Conservation (phyloP, 192 early-diverging fungal species). For the Umbelopsis sp. region DNA sequence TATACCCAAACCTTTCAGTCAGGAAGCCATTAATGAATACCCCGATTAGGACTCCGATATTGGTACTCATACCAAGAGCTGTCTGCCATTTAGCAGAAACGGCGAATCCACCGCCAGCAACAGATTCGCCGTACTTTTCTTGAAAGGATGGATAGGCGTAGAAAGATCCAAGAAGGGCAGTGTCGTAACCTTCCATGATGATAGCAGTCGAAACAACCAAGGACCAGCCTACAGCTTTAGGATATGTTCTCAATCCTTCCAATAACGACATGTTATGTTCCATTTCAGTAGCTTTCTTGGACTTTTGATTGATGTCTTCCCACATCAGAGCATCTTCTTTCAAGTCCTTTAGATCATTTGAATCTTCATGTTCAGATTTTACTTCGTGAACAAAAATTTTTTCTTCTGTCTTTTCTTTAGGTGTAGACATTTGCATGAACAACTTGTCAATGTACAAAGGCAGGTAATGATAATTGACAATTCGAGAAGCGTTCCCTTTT, state of each 20-base stretch:
- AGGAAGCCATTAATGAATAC: background rate
- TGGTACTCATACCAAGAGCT: background rate
- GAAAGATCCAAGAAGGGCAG: background rate
- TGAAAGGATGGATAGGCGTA: background rate
- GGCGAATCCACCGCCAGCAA: background rate
- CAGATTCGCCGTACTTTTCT: background rate
- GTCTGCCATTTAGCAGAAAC: background rate
- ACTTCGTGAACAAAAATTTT: background rate
- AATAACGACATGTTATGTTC: background rate
- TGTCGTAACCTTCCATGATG: conserved; percentile 9
- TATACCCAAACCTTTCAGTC: background rate
- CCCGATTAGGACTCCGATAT: background rate
- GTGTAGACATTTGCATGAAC: background rate
- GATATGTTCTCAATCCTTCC: background rate
- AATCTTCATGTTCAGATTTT: background rate
- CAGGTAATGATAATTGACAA: no score
- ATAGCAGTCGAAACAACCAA: background rate
- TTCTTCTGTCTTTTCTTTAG: background rate
- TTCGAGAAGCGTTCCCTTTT: no score
- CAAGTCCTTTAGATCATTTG: background rate
- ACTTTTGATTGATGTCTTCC: background rate
- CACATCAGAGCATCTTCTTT: background rate
- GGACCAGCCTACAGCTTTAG: background rate
- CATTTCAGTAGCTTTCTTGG: background rate
- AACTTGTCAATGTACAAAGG: background rate